Percentiles rank a stretch among this genome's conserved stretches.
These are phyloP conservation scores for Cytospora piceae DNA, from an alignment of 2,329 filamentous ascomycete species.

Conservation along the genomic window DNA sequence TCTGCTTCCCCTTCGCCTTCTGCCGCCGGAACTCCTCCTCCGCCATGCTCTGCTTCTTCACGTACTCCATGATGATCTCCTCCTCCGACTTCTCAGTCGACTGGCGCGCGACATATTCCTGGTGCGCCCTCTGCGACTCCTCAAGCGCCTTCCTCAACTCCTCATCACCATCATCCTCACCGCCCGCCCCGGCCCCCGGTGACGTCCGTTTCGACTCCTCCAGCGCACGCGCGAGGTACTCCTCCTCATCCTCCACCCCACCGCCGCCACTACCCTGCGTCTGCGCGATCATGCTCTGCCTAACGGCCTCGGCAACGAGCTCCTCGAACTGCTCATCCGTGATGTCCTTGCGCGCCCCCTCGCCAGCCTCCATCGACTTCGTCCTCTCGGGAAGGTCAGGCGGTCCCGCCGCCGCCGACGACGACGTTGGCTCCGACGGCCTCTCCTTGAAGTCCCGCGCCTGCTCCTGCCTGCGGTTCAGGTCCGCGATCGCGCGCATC, in stretches of 20 bases:
- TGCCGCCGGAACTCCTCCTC: conserved; percentile 61
- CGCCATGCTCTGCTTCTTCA: conserved; percentile 74
- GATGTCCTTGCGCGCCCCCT: conserved; percentile 44
- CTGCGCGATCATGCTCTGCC: conserved; percentile 50
- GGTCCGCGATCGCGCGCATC: conserved; percentile 39
- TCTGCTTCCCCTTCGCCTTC: conserved; percentile 41
- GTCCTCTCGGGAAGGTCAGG: conserved; percentile 36
- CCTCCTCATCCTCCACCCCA: conserved; percentile 40
- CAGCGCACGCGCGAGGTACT: conserved; percentile 45
- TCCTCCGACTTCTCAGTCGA: conserved; percentile 60
- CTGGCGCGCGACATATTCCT: conserved; percentile 45
- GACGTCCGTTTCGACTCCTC: conserved; percentile 43
- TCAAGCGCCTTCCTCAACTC: conserved; percentile 53
- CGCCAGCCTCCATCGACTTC: conserved; percentile 40
- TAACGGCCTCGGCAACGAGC: conserved; percentile 59
- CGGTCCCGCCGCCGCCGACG: conserved; percentile 30
- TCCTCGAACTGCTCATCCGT: conserved; percentile 63
- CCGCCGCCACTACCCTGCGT: conserved; percentile 25
- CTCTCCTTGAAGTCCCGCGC: conserved; percentile 26
- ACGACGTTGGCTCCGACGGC: conserved; percentile 19
- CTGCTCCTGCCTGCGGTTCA: conserved; percentile 28
- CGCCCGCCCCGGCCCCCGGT: conserved; percentile 20
- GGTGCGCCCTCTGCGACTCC: conserved; percentile 50
- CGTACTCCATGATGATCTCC: conserved; percentile 74
- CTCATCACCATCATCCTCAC: conserved; percentile 46